Base-by-base conservation (phyloP, 1,284 basidiomycete genomes). In the Cutaneotrichosporon spelunceum region DNA sequence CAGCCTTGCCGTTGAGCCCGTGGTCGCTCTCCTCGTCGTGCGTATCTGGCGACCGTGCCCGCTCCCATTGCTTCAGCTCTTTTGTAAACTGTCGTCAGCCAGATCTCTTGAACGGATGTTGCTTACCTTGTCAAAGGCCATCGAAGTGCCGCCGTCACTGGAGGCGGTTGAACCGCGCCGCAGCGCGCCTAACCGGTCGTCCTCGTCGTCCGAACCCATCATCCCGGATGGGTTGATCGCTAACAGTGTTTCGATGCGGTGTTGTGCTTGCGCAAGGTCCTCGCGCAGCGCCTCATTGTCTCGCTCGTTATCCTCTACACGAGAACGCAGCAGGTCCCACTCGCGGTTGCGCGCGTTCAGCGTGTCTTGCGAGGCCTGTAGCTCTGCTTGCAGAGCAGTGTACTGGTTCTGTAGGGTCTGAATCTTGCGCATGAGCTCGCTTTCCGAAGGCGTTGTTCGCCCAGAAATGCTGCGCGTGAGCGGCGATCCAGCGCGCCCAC, bases 331-430 rank as follows among this genome's bases (percentile, higher is more conserved):
- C 0, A 78, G 84, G 62, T 93, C 88, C 52, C 92, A 84, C 62
- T 95, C 91, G 64, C 88, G 86, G 61, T 85, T 75, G 19, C 85
- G 63, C 85, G 84, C 65, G 84, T 86, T 72, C 86, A 90, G 70
- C 87, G 90, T 45, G 86, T 88, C 78, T 87, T 89, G 65, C 84
- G 87, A 76, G 86, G 89, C 66, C 85, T 88, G 80, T 54, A 94
- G 82, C 70, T 85, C 88, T 67, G 90, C 89, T 63, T 87, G 87
- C 53, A 93, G 82, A 21, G 83, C 82, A 53, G 88, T 86, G 53
- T 93, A 84, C 61, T 90, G 89, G 54, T 83, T 79, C 53, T 86
- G 86, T 24, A 95, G 82, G 36, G 93, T 88, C 70, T 86, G 85
- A 75, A 78, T 63, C 88, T 91, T 73, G 88, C 90, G 71, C 73